Evolutionary conservation across 305 asterid genomes (phyloP), one percentile per base, ranked within the genome.

Genomic region (Solanum chacoense): DNA sequence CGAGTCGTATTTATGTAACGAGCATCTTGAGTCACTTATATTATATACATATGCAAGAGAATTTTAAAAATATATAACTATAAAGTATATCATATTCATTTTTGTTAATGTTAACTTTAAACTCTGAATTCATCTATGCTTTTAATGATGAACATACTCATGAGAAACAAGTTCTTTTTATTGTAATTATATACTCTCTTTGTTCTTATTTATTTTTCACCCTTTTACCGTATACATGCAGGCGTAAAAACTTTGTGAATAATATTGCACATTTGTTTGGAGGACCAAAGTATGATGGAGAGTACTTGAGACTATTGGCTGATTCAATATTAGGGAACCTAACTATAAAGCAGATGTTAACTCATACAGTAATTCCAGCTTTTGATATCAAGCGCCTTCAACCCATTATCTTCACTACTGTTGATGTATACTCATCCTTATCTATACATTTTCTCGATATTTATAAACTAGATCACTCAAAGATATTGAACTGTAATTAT

Each of bases 241-340:
- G 37, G 42, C 36, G 77, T 3, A 16, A 63, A 8, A 85, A 38
- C 85, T 72, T 88, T 0, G 88, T 36, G 67, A 13, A 63, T 28
- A 32, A 28, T 20, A 37, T 85, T 4, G 28, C 26, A 6, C 36
- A 84, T 50, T 69, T 73, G 3, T 45, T 88, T 72, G 90, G 88
- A 6, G 91, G 92, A 29, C 90, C 92, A 16, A 89, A 89, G 63
- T 91, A 89, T 11, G 92, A 91, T n/a, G 92, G 92, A 0, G 42
- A 84, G 18, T 91, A 89, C 72, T 84, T 91, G 26, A 89, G 59
- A 37, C 22, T 37, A 13, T 29, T 89, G 55, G 14, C 18, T 18
- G 67, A 85, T 69, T 63, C 84, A 36, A 76, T 76, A 42, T 10
- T 86, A 38, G 89, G 92, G 16, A 89, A 88, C 16, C 88, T 34